Percentiles rank a stretch among this genome's conserved stretches.
phyloP scores from a whole-genome alignment of 2,329 filamentous ascomycete species.

The Scleromitrula shiraiana region DNA sequence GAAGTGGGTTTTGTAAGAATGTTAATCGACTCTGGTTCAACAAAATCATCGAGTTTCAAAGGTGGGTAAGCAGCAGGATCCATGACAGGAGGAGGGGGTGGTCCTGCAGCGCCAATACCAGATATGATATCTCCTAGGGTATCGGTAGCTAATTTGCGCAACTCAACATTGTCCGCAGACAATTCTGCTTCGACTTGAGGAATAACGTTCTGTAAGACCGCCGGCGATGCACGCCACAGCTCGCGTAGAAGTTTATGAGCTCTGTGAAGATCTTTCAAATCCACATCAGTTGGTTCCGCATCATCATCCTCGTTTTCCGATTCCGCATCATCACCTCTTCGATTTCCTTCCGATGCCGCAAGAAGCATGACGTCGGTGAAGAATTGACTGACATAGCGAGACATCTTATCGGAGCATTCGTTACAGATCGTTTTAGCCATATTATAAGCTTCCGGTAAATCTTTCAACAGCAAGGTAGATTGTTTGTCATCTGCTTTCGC shows the following conservation, averaged over 20 bases:
- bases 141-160: slow-evolving; percentile 83
- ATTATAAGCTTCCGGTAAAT: slow-evolving; percentile 86
- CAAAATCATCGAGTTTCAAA: slow-evolving; percentile 53
- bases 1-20: slow-evolving; percentile 77
- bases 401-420: slow-evolving; percentile 85
- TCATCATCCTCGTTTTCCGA: slow-evolving; percentile 53
- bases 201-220: slow-evolving; percentile 85
- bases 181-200: slow-evolving; percentile 90
- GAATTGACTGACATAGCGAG: slow-evolving; percentile 87
- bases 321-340: slow-evolving; percentile 41
- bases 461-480: slow-evolving; percentile 74
- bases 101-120: slow-evolving; percentile 85
- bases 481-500: slow-evolving; percentile 63
- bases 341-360: slow-evolving; percentile 42
- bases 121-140: slow-evolving; percentile 92
- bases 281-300: slow-evolving; percentile 66
- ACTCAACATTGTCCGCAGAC: slow-evolving; percentile 77
- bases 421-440: slow-evolving; percentile 96
- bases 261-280: slow-evolving; percentile 80
- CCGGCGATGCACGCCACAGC: slow-evolving; percentile 84
- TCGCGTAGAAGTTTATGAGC: slow-evolving; percentile 85
- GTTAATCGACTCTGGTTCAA: slow-evolving; percentile 42
- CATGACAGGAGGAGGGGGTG: slow-evolving; percentile 61
- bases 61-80: slow-evolving; percentile 84
- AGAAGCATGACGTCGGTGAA: slow-evolving; percentile 96